Conservation (phyloP, 441 rosid genomes). For the Euphorbia celastroides region DNA sequence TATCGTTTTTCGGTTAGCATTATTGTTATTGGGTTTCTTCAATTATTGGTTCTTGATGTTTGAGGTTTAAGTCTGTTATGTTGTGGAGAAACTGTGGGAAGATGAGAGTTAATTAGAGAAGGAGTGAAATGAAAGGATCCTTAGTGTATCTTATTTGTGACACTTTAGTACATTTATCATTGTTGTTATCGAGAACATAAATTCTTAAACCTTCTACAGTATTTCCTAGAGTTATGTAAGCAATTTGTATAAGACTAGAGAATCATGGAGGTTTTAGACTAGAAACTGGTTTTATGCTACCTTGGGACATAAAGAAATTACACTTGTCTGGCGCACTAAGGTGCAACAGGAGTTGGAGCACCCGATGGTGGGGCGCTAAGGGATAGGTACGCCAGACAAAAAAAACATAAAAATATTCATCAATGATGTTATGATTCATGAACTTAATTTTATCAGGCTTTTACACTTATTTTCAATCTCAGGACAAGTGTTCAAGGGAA, state of each 20-base stretch:
- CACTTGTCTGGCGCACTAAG: background rate
- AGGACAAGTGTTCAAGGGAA: too few relatives aligned
- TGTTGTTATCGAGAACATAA: too few relatives aligned
- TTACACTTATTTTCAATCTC: too few relatives aligned
- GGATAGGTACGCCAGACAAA: too few relatives aligned
- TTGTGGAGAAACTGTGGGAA: background rate
- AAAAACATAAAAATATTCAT: too few relatives aligned
- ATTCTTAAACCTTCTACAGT: background rate
- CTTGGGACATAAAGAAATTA: background rate
- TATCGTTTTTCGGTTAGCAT: background rate
- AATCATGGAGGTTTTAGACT: background rate
- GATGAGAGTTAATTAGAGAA: background rate
- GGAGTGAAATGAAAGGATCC: background rate
- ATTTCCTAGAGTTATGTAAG: background rate
- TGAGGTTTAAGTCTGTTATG: background rate
- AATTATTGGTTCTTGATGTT: background rate
- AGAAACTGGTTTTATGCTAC: background rate
- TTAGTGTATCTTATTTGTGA: background rate
- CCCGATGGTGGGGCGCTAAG: too few relatives aligned
- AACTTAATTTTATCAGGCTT: too few relatives aligned
- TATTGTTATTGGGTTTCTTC: background rate
- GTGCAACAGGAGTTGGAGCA: too few relatives aligned
- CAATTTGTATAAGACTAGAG: background rate
- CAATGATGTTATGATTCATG: too few relatives aligned
- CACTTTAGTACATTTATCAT: too few relatives aligned